These are phyloP conservation scores for Urtica urens DNA, from an alignment of 306 rosid species.

Conservation along the genomic window DNA sequence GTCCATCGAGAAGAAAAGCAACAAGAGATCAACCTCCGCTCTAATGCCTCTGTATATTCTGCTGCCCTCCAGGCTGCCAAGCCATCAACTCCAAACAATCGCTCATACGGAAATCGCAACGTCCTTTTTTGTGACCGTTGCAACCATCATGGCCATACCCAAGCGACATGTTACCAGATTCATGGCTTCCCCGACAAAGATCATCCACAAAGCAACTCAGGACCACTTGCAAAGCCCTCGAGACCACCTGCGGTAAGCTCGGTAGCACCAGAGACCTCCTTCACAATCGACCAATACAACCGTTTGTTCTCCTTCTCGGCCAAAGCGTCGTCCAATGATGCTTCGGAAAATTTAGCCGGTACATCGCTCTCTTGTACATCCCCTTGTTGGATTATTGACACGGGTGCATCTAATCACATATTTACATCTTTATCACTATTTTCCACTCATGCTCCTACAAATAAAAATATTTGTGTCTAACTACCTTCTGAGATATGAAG, in stretches of 20 bases:
- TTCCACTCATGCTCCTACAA: too few species aligned
- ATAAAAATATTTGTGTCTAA: too few species aligned
- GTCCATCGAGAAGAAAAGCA: slow-evolving; percentile 5
- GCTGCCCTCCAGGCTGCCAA: neutral
- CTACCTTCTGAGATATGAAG: too few species aligned
- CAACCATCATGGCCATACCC: too few species aligned
- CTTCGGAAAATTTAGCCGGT: neutral
- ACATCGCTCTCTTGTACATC: neutral
- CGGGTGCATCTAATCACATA: neutral
- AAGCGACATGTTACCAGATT: too few species aligned
- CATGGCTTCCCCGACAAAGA: slow-evolving; percentile 7
- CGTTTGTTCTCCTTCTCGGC: neutral
- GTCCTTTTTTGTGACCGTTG: neutral
- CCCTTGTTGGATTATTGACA: neutral
- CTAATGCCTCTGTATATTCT: neutral
- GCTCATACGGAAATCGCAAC: neutral
- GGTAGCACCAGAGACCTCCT: slow-evolving; percentile 5
- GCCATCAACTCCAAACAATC: neutral
- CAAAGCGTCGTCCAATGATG: neutral
- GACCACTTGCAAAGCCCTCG: neutral
- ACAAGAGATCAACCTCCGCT: neutral
- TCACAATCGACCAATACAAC: slow-evolving; percentile 4
- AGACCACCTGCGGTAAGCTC: neutral
- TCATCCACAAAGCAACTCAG: neutral
- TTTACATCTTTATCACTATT: too few species aligned